Evolutionary conservation across 2,329 filamentous ascomycete genomes (phyloP), one percentile per base, ranked within the genome.

Genomic region (Aureobasidium melanogenum): DNA sequence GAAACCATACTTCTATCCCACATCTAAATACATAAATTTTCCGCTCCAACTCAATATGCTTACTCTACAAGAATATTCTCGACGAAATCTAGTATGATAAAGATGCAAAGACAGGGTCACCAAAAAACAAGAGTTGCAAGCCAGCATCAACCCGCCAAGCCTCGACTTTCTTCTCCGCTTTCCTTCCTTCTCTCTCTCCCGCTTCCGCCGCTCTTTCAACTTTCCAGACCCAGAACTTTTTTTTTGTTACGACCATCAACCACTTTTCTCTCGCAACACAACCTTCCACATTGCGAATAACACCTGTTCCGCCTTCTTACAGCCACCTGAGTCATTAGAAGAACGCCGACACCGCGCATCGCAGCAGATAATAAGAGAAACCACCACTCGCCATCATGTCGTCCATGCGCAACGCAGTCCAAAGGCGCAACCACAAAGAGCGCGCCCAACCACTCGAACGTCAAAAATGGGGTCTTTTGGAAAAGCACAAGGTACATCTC

Each of bases 351-450:
- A 19, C 19, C 1, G 6, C 5, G 24, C 39, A 9, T 12, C 39
- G 19, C 12, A 43, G 15, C 5, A 43, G n/a, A 30, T 26, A 44
- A 39, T 12, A 46, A 5, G 2, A 22, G 15, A 56, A 60, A 55
- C 24, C 39, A 24, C 38, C 50, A 41, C 39, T 14, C 26, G 51
- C 52, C 48, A 62, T 24, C 47, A 83, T 84, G 82, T 84, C 81
- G 26, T 82, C 82, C 39, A 77, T 84, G 73, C 79, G 81, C 67
- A 84, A 84, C 69, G 80, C 81, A 72, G 83, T 92, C 64, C 84
- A 91, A 68, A 84, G 90, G 75, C 90, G 91, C 71, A 88, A 91
- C 67, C 93, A 97, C 76, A 84, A 87, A 68, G 94, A 97, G 81
- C 88, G 94, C 69, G 89, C 89, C 38, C 94, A 97, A 74, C 89